These are phyloP conservation scores for Guillardia theta DNA, from an alignment of 78 protist species.

Conservation along the genomic window DNA sequence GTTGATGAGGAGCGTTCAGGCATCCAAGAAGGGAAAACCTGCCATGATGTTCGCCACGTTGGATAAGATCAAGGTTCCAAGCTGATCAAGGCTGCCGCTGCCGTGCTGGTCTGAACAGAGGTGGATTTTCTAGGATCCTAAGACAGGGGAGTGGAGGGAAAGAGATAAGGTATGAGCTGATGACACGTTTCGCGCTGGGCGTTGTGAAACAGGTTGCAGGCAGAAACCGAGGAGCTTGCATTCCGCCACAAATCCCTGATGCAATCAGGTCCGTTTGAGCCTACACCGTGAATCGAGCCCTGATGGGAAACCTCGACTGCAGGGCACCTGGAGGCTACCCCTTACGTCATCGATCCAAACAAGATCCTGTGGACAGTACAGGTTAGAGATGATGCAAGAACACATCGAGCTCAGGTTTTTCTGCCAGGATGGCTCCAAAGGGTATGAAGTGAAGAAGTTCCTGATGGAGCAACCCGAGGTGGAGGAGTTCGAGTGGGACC, in stretches of 20 bases:
- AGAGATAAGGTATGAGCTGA: background rate
- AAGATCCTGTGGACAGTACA: slow-evolving; percentile 33
- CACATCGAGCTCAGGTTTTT: no score
- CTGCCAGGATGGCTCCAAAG: background rate
- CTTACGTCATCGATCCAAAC: background rate
- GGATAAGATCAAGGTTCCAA: background rate
- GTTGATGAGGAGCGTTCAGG: background rate
- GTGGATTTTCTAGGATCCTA: background rate
- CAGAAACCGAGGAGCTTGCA: background rate
- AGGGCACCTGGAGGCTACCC: slow-evolving; percentile 22
- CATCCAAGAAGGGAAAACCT: background rate
- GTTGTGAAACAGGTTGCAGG: background rate
- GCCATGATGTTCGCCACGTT: slow-evolving; percentile 27
- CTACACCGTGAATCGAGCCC: no score
- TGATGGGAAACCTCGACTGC: no score
- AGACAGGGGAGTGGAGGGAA: background rate
- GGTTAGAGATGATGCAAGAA: background rate
- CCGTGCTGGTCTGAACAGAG: background rate
- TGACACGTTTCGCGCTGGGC: background rate
- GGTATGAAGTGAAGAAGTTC: background rate
- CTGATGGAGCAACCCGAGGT: slow-evolving; percentile 1
- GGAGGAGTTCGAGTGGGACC: slow-evolving; percentile 31
- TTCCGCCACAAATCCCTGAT: background rate
- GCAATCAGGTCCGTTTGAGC: no score
- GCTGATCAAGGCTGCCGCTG: background rate